Evolutionary conservation across 2,329 filamentous ascomycete species (phyloP).

Genomic region (Lanzia echinophila): DNA sequence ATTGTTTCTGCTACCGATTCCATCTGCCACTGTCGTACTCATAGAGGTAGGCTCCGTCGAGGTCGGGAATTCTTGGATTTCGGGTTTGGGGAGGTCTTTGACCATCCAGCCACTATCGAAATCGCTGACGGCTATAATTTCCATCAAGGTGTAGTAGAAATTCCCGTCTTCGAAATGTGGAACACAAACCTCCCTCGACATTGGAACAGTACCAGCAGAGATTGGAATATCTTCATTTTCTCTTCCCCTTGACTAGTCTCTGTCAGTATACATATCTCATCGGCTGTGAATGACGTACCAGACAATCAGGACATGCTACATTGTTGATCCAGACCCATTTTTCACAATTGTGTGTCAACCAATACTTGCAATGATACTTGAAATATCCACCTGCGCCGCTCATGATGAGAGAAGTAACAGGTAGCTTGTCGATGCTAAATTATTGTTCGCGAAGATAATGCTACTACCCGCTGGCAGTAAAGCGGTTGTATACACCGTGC

Average conservation of each 20-base stretch:
- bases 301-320: slow-evolving; percentile 42
- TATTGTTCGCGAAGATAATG: slow-evolving; percentile 3
- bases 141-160: slow-evolving; percentile 43
- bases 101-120: slow-evolving; percentile 26
- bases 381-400: slow-evolving; percentile 34
- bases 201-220: slow-evolving; percentile 11
- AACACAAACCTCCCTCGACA: slow-evolving; percentile 39
- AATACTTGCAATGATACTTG: slow-evolving; percentile 51
- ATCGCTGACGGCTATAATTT: slow-evolving; percentile 34
- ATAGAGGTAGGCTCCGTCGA: slow-evolving; percentile 19
- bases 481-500: slow-evolving; percentile 16
- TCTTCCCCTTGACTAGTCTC: slow-evolving; percentile 42
- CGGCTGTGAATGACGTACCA: slow-evolving; percentile 34
- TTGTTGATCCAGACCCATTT: slow-evolving; percentile 51
- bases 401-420: slow-evolving; percentile 17
- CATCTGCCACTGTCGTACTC: slow-evolving; percentile 16
- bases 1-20: slow-evolving; percentile 7
- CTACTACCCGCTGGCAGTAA: slow-evolving; percentile 29
- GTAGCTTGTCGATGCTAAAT: too few species aligned
- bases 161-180: slow-evolving; percentile 40
- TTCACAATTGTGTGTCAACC: slow-evolving; percentile 43
- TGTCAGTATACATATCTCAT: slow-evolving; percentile 6
- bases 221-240: slow-evolving; percentile 32
- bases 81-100: slow-evolving; percentile 19
- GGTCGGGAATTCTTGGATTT: slow-evolving; percentile 18